Evolutionary conservation across 163 green algal genomes (phyloP), one percentile per base, ranked within the genome.

Genomic region (Volvox carteri): DNA sequence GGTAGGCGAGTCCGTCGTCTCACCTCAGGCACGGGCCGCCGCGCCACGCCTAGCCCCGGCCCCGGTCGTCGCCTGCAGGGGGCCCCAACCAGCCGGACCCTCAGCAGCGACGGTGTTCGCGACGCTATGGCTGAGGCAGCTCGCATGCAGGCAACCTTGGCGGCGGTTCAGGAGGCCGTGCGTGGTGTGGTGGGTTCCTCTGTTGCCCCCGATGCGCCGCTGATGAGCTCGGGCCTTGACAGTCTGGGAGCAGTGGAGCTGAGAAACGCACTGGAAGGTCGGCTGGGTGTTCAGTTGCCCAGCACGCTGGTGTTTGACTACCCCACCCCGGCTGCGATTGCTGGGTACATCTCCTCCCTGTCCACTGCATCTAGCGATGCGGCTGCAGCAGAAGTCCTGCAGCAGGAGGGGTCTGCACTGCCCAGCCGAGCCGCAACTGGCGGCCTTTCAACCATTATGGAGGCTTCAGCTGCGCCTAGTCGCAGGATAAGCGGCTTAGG

Each of bases 171-270:
- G 28, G 78, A 84, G 23, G 88, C 90, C 1, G 88, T 94, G 1
- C 56, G 44, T 25, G 50, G 78, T n/a, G 85, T 96, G 44, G 30
- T 96, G 28, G 95, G 95, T 18, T 65, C 58, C 18, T 54, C 95
- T 4, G 83, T 97, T 25, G 60, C 35, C 21, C 41, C 83, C 9
- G 89, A 97, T 41, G 85, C 97, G 73, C 97, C 97, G 0, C 93
- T 99, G 39, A 97, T 98, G 94, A 91, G 93, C 25, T 94, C 95
- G 3, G 79, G 79, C 9, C 89, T 99, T 52, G 97, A 99, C 94
- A 97, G 93, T 7, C 92, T 99, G 76, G 95, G 95, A 4, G 93
- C 95, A 7, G 94, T 98, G 41, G 97, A 99, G 95, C 93, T 98
- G 78, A 90, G 93, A 4, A 96, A 95, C 81, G 90, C 79, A 3